Evolutionary conservation across 371 early-diverging fungal species (phyloP).

Genomic region (Dichotomocladium elegans): DNA sequence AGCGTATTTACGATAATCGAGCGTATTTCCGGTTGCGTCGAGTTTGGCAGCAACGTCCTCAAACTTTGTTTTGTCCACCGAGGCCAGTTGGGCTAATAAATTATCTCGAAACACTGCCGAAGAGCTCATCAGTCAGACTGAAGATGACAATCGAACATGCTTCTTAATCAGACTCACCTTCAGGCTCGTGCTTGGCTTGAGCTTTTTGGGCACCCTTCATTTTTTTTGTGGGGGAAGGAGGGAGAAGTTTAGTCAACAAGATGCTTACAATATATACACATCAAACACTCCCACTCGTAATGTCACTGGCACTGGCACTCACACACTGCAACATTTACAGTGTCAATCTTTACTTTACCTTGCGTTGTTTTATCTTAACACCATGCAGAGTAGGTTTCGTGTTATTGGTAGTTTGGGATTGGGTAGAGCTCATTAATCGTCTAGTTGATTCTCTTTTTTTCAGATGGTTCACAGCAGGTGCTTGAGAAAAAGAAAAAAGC

Average conservation of each 20-base stretch:
- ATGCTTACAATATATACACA: no score
- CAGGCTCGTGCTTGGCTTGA: constrained; percentile 82
- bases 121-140: not conserved
- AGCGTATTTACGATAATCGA: constrained; percentile 92
- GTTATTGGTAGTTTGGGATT: constrained; percentile 48
- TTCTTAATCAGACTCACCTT: constrained; percentile 44
- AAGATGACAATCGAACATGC: not conserved
- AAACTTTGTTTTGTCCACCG: constrained; percentile 65
- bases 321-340: no score
- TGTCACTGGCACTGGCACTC: no score
- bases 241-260: no score
- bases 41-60: constrained; percentile 68
- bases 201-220: constrained; percentile 86
- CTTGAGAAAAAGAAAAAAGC: no score
- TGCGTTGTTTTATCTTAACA: constrained; percentile 81
- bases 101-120: constrained; percentile 68
- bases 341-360: no score
- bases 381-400: constrained; percentile 74
- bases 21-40: constrained; percentile 80
- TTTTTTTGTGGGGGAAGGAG: no score
- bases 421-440: constrained; percentile 55
- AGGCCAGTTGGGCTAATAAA: constrained; percentile 60
- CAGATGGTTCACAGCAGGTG: no score
- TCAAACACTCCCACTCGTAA: no score
- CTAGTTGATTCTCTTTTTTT: constrained; percentile 11